Evolutionary conservation across 257 asterid species (phyloP).

Genomic region (Salvia splendens): DNA sequence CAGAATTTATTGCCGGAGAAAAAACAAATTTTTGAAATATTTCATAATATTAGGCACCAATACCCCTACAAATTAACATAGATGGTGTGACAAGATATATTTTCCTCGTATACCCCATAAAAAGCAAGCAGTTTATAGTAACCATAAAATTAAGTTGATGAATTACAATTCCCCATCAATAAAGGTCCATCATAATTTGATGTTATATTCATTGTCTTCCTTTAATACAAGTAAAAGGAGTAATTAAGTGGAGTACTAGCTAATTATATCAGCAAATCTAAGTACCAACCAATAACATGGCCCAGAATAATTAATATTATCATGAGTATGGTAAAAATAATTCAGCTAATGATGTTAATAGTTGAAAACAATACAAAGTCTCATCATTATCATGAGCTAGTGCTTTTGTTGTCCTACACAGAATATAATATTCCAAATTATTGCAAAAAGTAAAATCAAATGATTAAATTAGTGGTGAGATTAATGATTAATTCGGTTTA

Average conservation of each 20-base stretch:
- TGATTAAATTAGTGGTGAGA: constrained; percentile 4
- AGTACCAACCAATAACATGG: constrained; percentile 23
- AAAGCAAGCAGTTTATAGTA: neutral
- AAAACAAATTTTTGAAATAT: too few relatives aligned
- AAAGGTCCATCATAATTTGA: constrained; percentile 17
- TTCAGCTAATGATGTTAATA: constrained; percentile 32
- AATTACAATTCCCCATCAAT: constrained; percentile 5
- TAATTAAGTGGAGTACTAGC: neutral
- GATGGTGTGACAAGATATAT: neutral
- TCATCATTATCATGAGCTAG: constrained; percentile 20
- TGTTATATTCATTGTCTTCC: neutral
- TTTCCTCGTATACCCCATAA: neutral
- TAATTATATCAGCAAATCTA: constrained; percentile 19
- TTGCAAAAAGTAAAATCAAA: neutral
- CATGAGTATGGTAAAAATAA: constrained; percentile 22
- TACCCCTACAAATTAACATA: too few relatives aligned
- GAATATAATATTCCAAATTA: constrained; percentile 25
- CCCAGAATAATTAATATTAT: constrained; percentile 13
- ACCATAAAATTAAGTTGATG: neutral
- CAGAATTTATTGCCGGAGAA: too few relatives aligned
- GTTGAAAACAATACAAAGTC: constrained; percentile 33
- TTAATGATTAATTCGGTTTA: constrained; percentile 27
- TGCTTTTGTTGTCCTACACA: constrained; percentile 24
- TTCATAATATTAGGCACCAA: too few relatives aligned
- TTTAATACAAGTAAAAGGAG: neutral